These are phyloP conservation scores for Picea sitchensis DNA, from an alignment of 75 land plant genomes.

Conservation along the genomic window DNA sequence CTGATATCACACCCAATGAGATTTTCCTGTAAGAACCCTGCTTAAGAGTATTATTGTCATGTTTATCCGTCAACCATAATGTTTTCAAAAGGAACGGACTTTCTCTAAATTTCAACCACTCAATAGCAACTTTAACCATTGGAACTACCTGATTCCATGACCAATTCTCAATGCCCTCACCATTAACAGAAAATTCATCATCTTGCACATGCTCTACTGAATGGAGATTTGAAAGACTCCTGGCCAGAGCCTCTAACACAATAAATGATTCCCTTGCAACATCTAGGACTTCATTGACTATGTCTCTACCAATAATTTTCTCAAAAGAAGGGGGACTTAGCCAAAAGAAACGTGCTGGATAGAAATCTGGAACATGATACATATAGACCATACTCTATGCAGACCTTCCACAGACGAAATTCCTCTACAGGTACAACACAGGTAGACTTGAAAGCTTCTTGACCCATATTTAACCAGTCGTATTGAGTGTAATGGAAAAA, in stretches of 20 bases:
- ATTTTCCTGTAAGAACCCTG: neutral
- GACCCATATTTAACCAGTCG: constrained; percentile 38
- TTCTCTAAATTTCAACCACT: too few relatives aligned
- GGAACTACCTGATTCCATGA: too few relatives aligned
- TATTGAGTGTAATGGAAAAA: constrained; percentile 37
- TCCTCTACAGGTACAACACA: constrained; percentile 68
- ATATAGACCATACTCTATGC: constrained; percentile 65
- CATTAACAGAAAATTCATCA: too few relatives aligned
- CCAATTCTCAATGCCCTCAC: too few relatives aligned
- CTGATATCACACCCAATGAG: too few relatives aligned
- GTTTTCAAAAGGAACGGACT: too few relatives aligned
- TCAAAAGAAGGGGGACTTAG: constrained; percentile 52
- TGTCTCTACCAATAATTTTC: constrained; percentile 14
- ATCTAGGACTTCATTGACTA: too few relatives aligned
- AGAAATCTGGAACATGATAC: constrained; percentile 61
- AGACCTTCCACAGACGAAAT: constrained; percentile 78
- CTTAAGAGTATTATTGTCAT: neutral
- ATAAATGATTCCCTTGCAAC: too few relatives aligned
- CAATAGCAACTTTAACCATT: too few relatives aligned
- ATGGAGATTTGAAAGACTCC: constrained; percentile 60
- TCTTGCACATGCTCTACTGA: too few relatives aligned
- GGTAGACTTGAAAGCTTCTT: constrained; percentile 32
- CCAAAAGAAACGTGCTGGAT: constrained; percentile 78
- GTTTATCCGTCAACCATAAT: neutral
- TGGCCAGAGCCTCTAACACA: constrained; percentile 31